Evolutionary conservation across 2,329 filamentous ascomycete genomes (phyloP).

Genomic region (Arthrobotrys sinensis): DNA sequence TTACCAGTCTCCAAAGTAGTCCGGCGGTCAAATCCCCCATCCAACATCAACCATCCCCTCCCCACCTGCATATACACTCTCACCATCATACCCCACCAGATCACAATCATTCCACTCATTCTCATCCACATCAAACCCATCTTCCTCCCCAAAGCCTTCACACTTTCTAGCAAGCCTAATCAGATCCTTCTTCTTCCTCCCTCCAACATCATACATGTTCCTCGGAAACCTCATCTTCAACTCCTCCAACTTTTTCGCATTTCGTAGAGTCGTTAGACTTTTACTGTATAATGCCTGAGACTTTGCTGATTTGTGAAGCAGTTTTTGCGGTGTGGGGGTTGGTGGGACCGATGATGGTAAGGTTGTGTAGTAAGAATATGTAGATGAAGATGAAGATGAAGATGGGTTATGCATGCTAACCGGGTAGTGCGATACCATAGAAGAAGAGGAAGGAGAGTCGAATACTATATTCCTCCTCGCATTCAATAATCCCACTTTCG

Average conservation of each 20-base stretch:
- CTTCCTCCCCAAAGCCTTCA: neutral
- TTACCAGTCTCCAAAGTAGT: neutral
- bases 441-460: neutral
- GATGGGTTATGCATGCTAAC: neutral
- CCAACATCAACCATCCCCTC: neutral
- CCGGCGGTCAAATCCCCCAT: neutral
- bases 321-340: slow-evolving; percentile 38
- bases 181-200: slow-evolving; percentile 11
- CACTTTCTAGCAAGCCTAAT: neutral
- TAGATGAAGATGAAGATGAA: neutral
- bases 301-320: slow-evolving; percentile 52
- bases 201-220: slow-evolving; percentile 25
- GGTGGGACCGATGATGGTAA: neutral
- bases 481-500: slow-evolving; percentile 8
- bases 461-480: neutral
- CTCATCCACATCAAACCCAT: neutral
- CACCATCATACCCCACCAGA: neutral
- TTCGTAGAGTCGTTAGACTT: neutral
- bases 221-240: slow-evolving; percentile 40
- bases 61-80: neutral
- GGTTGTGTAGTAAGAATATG: neutral
- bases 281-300: neutral
- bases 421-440: no score
- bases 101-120: slow-evolving; percentile 36
- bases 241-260: slow-evolving; percentile 9